Conservation (phyloP, 179 eudicot species). For the Patellifolia procumbens region DNA sequence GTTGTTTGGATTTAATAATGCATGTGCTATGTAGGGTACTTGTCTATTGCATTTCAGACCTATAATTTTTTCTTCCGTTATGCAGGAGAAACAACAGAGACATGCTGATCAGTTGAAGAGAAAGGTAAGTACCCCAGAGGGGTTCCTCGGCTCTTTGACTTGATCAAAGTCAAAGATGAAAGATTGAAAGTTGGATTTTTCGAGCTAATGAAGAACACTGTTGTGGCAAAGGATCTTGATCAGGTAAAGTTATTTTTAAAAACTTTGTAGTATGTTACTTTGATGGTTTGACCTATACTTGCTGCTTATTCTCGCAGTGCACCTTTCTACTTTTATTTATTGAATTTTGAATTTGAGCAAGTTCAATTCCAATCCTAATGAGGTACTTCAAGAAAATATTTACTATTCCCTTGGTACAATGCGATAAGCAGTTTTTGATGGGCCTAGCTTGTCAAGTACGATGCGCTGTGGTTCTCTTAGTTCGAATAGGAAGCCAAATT, state of each 20-base stretch:
- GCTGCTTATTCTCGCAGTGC: background rate
- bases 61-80: background rate
- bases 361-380: background rate
- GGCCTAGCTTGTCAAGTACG: background rate
- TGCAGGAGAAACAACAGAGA: conserved; percentile 89
- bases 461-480: background rate
- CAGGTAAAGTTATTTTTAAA: conserved; percentile 49
- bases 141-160: conserved; percentile 90
- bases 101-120: conserved; percentile 60
- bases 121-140: conserved; percentile 76
- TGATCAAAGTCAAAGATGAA: conserved; percentile 78
- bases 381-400: background rate
- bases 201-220: conserved; percentile 87
- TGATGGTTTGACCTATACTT: background rate
- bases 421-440: background rate
- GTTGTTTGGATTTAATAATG: background rate
- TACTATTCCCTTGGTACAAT: background rate
- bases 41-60: background rate
- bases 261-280: background rate
- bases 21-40: background rate
- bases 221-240: conserved; percentile 89
- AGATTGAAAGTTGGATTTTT: conserved; percentile 83
- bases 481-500: background rate
- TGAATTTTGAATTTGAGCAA: background rate
- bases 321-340: background rate